Percentiles rank a stretch among this genome's conserved stretches.
Evolutionary conservation across 805 yeast species (phyloP).

Genomic region (Sungouiozyma ichnusensis): DNA sequence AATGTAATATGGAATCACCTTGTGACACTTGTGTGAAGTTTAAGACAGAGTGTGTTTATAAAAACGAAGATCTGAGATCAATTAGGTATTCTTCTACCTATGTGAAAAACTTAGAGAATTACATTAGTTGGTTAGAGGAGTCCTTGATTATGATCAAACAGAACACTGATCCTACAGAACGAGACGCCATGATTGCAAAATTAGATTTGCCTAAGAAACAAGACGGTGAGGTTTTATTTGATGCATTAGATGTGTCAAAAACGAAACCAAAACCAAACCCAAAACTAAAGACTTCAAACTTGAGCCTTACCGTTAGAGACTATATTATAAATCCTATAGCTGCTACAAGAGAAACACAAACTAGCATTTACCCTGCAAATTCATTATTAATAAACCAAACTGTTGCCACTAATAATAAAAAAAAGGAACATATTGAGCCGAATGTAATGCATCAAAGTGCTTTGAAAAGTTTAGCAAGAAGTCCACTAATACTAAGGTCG

Average conservation of each 20-base stretch:
- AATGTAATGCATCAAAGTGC: constrained; percentile 9
- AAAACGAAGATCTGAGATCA: constrained; percentile 36
- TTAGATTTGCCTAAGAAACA: background rate
- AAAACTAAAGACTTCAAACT: background rate
- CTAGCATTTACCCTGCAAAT: constrained; percentile 21
- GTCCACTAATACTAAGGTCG: constrained; percentile 18
- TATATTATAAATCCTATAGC: background rate
- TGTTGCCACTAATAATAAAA: constrained; percentile 2
- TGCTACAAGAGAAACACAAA: background rate
- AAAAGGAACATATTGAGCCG: background rate
- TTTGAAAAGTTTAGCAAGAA: constrained; percentile 14
- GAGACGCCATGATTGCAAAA: constrained; percentile 3
- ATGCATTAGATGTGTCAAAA: background rate
- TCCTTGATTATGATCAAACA: constrained; percentile 7
- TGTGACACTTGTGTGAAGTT: constrained; percentile 36
- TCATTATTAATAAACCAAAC: constrained; percentile 17
- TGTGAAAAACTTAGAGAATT: constrained; percentile 32
- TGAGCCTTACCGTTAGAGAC: background rate
- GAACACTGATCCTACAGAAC: constrained; percentile 5
- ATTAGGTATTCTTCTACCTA: constrained; percentile 37
- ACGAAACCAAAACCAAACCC: background rate
- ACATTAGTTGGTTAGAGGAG: constrained; percentile 15
- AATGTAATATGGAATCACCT: constrained; percentile 37
- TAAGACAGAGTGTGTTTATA: constrained; percentile 34
- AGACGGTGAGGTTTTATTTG: background rate